Percentiles rank a stretch among this genome's conserved stretches.
Evolutionary conservation across 345 rosid species (phyloP).

Genomic region (Pelargonium nanum): DNA sequence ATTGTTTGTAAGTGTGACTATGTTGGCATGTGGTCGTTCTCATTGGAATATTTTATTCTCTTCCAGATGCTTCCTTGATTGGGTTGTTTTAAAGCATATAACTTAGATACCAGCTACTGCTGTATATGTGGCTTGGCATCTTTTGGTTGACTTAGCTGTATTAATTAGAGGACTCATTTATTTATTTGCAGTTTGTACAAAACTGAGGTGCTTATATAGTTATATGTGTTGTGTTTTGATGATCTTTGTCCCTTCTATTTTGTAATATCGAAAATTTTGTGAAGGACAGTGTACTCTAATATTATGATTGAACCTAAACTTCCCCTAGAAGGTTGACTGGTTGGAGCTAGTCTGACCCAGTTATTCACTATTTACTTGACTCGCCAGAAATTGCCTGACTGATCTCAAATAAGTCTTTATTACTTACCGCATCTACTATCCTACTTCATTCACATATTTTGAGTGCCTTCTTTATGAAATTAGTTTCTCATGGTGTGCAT

Average conservation of each 20-base stretch:
- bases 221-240: neutral
- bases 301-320: neutral
- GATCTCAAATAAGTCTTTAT: too few species aligned
- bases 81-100: too few species aligned
- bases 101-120: too few species aligned
- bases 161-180: too few species aligned
- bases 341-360: neutral
- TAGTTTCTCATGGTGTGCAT: conserved; percentile 4
- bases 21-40: neutral
- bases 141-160: too few species aligned
- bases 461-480: neutral
- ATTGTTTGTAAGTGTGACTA: neutral
- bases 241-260: neutral
- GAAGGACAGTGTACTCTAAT: neutral
- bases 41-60: neutral
- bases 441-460: neutral
- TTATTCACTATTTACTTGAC: too few species aligned
- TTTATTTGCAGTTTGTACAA: too few species aligned
- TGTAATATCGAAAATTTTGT: neutral
- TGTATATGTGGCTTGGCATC: too few species aligned
- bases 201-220: neutral
- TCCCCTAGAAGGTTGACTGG: neutral
- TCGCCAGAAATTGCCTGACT: too few species aligned
- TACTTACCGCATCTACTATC: neutral
- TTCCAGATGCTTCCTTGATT: neutral